Percentiles rank a stretch among this genome's conserved stretches.
phyloP scores from a whole-genome alignment of 257 asterid genomes.

The Penstemon barbatus region DNA sequence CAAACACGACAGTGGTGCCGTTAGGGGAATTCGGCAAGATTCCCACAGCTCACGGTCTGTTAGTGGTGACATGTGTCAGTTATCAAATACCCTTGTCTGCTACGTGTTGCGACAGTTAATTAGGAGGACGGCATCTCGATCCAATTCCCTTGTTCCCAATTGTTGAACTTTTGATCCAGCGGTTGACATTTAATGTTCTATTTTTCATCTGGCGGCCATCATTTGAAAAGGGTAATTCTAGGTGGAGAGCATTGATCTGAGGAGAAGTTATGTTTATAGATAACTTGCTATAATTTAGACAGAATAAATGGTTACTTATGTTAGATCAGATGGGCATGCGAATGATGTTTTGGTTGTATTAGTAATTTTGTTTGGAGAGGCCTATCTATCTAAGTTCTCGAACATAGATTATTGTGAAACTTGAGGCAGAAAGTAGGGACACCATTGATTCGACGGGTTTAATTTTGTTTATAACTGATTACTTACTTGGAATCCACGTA shows the following conservation, averaged over 20 bases:
- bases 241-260: not conserved
- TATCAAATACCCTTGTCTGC: too few species aligned
- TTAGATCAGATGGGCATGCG: not conserved
- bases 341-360: not conserved
- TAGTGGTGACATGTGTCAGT: too few species aligned
- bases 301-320: not conserved
- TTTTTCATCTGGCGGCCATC: not conserved
- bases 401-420: not conserved
- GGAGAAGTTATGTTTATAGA: not conserved
- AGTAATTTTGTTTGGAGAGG: not conserved
- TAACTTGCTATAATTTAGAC: not conserved
- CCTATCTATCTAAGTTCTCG: not conserved
- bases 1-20: too few species aligned
- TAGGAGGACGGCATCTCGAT: too few species aligned
- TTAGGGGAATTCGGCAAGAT: too few species aligned
- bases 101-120: too few species aligned
- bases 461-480: not conserved
- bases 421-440: not conserved
- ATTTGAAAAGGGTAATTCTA: slow-evolving; percentile 1
- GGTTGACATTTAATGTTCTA: too few species aligned
- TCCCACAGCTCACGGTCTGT: too few species aligned
- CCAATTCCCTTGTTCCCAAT: too few species aligned
- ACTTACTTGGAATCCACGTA: not conserved
- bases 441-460: not conserved
- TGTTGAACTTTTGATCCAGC: too few species aligned